A percentile compares a stretch with the other conserved stretches of the same genome.
Conservation (phyloP, 2,329 filamentous ascomycete genomes). For the Cytospora paraplurivora region DNA sequence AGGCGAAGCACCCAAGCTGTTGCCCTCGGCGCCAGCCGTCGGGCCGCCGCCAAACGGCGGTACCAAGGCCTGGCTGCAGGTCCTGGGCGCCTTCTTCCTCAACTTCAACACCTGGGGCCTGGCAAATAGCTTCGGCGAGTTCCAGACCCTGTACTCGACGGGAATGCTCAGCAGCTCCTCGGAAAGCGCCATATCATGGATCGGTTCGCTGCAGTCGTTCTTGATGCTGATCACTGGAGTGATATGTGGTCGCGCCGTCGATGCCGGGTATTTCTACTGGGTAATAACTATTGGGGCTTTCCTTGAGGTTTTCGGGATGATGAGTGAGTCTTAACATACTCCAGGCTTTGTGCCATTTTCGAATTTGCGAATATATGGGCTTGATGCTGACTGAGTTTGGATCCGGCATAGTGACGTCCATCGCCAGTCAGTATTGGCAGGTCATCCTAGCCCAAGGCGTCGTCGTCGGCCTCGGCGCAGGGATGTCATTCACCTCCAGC, state of each 20-base stretch:
- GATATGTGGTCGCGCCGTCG: conserved; percentile 54
- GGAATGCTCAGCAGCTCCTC: conserved; percentile 45
- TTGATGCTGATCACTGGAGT: conserved; percentile 57
- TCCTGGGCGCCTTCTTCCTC: conserved; percentile 46
- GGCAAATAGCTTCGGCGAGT: conserved; percentile 57
- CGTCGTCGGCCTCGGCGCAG: conserved; percentile 47
- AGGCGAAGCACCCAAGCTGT: no score
- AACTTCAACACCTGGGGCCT: conserved; percentile 58
- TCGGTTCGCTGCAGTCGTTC: conserved; percentile 57
- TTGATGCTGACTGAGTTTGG: conserved; percentile 40
- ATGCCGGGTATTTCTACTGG: conserved; percentile 54
- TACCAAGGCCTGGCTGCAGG: conserved; percentile 46
- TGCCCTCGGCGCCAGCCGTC: no score
- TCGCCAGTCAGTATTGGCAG: conserved; percentile 46
- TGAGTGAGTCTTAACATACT: no score
- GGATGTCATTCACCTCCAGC: conserved; percentile 44
- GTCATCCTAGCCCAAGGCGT: conserved; percentile 48
- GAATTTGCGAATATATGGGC: no score
- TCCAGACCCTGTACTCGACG: conserved; percentile 54
- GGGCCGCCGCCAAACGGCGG: conserved; percentile 56
- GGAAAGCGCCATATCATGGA: conserved; percentile 49
- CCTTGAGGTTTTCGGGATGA: conserved; percentile 45
- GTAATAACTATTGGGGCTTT: conserved; percentile 48
- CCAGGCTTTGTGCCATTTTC: no score
- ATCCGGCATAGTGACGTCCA: conserved; percentile 47